Percentiles rank a stretch among this genome's conserved stretches.
These are phyloP conservation scores for Emmonsiellopsis sp. DNA, from an alignment of 2,329 filamentous ascomycete species.

Conservation along the genomic window DNA sequence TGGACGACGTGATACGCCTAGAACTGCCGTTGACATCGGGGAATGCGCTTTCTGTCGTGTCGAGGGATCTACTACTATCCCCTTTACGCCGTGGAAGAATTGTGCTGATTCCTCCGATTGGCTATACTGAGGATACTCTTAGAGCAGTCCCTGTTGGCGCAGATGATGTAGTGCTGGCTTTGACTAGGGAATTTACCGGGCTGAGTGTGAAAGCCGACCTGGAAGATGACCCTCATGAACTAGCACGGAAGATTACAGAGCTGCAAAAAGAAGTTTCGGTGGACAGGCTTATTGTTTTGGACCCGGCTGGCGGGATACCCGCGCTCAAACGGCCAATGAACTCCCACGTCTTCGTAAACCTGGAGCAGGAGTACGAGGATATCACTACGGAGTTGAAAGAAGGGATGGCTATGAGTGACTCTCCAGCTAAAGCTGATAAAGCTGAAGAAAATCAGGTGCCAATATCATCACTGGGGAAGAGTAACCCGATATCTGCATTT, in stretches of 20 bases:
- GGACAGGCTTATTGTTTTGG: constrained; percentile 80
- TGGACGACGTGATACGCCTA: constrained; percentile 48
- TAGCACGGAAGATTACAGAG: constrained; percentile 28
- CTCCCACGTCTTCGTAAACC: constrained; percentile 79
- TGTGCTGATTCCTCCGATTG: constrained; percentile 58
- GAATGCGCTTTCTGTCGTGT: constrained; percentile 26
- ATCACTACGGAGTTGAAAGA: constrained; percentile 54
- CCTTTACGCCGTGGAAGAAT: constrained; percentile 60
- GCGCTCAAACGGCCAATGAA: constrained; percentile 47
- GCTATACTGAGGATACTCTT: constrained; percentile 45
- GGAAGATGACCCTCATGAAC: constrained; percentile 35
- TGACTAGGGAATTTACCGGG: constrained; percentile 67
- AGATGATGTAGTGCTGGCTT: constrained; percentile 61
- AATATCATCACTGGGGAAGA: constrained; percentile 17
- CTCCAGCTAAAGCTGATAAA: constrained; percentile 6
- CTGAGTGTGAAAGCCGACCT: constrained; percentile 41
- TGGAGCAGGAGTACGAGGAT: constrained; percentile 75
- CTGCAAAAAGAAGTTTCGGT: constrained; percentile 51
- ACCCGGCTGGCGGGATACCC: constrained; percentile 78
- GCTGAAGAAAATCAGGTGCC: constrained; percentile 11
- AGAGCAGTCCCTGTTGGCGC: constrained; percentile 41
- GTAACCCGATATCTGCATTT: constrained; percentile 38
- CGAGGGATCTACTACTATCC: constrained; percentile 49
- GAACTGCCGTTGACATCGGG: constrained; percentile 17
- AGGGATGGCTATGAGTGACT: constrained; percentile 10